Evolutionary conservation across 1,139 yeast genomes (phyloP), one percentile per base, ranked within the genome.

Genomic region (Lodderomyces orthopsilosis): DNA sequence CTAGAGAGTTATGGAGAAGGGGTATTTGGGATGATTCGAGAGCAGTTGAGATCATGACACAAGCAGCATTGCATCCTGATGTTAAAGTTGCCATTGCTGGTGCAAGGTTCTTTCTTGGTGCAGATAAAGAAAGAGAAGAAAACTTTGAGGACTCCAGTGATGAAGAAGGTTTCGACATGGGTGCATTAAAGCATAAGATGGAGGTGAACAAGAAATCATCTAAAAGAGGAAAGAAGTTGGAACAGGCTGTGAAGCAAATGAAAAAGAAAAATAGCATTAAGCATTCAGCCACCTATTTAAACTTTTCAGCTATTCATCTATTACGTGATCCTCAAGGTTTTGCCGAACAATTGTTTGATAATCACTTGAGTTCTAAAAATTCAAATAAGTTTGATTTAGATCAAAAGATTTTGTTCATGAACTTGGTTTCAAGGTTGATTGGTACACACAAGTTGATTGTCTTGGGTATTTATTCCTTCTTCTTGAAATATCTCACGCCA

Each of bases 1-100:
- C 98, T 7, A 78, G 98, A 61, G 98, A 93, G 63, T 74, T 93
- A 44, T 93, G 99, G 99, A 79, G 95, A 68, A 77, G 98, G 59
- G 96, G 96, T 58, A 85, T 93, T 48, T 93, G 99, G 99, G 97
- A 90, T 62, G 99, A 93, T 64, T 79, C 96, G 1, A 75, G 98
- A 55, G 85, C 98, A 0, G 96, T 93, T 19, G 98, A 93, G 64
- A 81, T 93, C 56, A 91, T 94, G 98, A 85, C 95, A 2, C 95
- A 89, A 57, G 97, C 98, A 1, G 90, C 97, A 1, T 65, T 87
- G 47, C 96, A 90, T 59, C 81, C 86, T 9, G 95, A 91, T 55
- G 77, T 82, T 12, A 93, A 93, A 66, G 95, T 93, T 42, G 87
- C 95, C 10, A 71, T 85, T 46, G 87, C 97, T 2, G 98, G 97